A percentile compares a stretch with the other conserved stretches of the same genome.
phyloP scores from a whole-genome alignment of 2,329 filamentous ascomycete genomes.

The Sclerotinia borealis region DNA sequence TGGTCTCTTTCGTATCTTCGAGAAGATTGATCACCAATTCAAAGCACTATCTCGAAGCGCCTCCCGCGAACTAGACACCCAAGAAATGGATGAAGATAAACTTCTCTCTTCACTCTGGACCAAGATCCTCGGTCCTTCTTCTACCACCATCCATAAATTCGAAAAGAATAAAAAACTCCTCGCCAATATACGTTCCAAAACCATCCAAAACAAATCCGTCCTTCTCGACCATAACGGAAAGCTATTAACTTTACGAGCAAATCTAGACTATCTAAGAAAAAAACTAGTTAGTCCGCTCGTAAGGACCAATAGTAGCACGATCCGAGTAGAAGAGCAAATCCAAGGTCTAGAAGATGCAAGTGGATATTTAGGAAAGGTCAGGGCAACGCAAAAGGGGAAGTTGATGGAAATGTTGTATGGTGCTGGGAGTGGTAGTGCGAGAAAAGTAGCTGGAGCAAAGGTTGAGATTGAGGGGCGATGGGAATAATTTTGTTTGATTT shows the following conservation, averaged over 20 bases:
- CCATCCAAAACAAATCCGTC: slow-evolving; percentile 79
- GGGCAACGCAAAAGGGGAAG: slow-evolving; percentile 75
- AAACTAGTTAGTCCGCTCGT: slow-evolving; percentile 83
- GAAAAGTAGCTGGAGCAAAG: slow-evolving; percentile 14
- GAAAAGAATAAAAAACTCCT: slow-evolving; percentile 83
- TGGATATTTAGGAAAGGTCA: slow-evolving; percentile 66
- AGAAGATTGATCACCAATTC: slow-evolving; percentile 85
- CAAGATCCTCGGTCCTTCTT: slow-evolving; percentile 70
- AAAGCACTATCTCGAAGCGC: slow-evolving; percentile 81
- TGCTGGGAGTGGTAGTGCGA: slow-evolving; percentile 24
- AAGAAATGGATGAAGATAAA: slow-evolving; percentile 76
- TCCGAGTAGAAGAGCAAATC: slow-evolving; percentile 81
- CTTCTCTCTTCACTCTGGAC: slow-evolving; percentile 82
- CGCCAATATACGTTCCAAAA: slow-evolving; percentile 71
- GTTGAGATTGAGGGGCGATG: slow-evolving; percentile 20
- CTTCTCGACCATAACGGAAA: slow-evolving; percentile 82
- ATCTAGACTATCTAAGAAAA: slow-evolving; percentile 74
- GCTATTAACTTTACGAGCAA: slow-evolving; percentile 76
- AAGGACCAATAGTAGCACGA: slow-evolving; percentile 58
- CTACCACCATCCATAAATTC: slow-evolving; percentile 75
- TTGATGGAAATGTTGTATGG: slow-evolving; percentile 75
- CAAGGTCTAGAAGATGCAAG: slow-evolving; percentile 74
- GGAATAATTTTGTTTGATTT: slow-evolving; percentile 12
- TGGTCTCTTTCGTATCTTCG: slow-evolving; percentile 81
- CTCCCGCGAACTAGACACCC: slow-evolving; percentile 72